Base-by-base conservation (phyloP, 257 asterid genomes). In the Eustoma russellianum region DNA sequence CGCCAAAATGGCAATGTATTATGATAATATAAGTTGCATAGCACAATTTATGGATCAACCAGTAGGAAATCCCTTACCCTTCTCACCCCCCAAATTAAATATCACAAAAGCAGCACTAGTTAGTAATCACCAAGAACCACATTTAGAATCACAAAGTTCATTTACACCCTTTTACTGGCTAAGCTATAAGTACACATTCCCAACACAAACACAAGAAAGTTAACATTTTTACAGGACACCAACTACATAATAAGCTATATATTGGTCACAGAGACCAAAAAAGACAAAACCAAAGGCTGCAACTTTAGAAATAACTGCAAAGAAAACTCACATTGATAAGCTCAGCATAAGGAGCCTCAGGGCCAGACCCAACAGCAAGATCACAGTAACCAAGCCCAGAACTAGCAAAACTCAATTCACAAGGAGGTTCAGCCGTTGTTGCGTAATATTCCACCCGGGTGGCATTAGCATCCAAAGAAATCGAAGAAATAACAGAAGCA, bases 341-440 rank as follows among this genome's bases (percentile, higher is more conserved):
- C 70, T 80, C 61, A 12, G 72, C 80, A 54, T 70, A 75, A 24
- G 95, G 97, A 61, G 90, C 95, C 63, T 70, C 88, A 51, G 45
- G 77, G 24, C 95, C 95, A 38, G 81, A 77, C 7, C 97, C 97
- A 57, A 85, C 75, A 40, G 63, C 66, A 41, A 88, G 52, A 38
- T 88, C 97, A 64, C 97, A 88, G 72, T 82, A 88, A 16, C 97
- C 97, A 19, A 88, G 97, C 5, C 95, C 94, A 10, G 95, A 88
- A 5, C 65, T 70, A 6, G 75, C 95, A 13, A 75, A 85, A 41
- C 52, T 85, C 70, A 88, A 72, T 79, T 85, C 92, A 47, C 97
- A 88, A 13, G 82, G 61, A 1, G 97, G 97, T 62, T 88, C 95
- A 11, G 95, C 51, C 0, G 78, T 73, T 35, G 97, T 88, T 66